A percentile compares a stretch with the other conserved stretches of the same genome.
phyloP scores from a whole-genome alignment of 805 yeast species.

The Cyberlindnera japonica region DNA sequence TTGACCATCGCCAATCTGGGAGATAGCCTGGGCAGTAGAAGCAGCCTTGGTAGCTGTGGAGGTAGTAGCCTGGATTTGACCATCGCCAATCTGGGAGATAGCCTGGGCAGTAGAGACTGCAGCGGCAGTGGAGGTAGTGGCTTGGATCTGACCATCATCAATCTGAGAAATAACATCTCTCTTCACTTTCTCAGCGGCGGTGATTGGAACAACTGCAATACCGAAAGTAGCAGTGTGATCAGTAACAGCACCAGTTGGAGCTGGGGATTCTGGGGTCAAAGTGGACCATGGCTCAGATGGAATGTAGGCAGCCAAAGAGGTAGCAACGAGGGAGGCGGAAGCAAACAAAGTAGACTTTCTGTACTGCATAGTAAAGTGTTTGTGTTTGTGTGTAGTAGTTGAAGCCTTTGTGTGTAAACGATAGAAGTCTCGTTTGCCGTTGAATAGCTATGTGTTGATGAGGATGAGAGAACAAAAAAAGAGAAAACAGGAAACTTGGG shows the following conservation, averaged over 20 bases:
- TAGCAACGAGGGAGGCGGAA: slow-evolving; percentile 43
- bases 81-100: slow-evolving; percentile 43
- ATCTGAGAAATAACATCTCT: slow-evolving; percentile 50
- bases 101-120: slow-evolving; percentile 30
- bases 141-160: slow-evolving; percentile 61
- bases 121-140: slow-evolving; percentile 37
- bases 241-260: slow-evolving; percentile 36
- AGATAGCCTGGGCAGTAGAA: slow-evolving; percentile 30
- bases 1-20: slow-evolving; percentile 45
- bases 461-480: neutral
- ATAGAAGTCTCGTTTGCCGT: neutral
- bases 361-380: too few species aligned
- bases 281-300: slow-evolving; percentile 52
- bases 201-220: slow-evolving; percentile 37
- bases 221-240: slow-evolving; percentile 38
- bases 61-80: slow-evolving; percentile 34
- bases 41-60: too few species aligned
- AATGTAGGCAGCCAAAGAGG: slow-evolving; percentile 57
- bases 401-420: too few species aligned
- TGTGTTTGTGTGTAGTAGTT: slow-evolving; percentile 9
- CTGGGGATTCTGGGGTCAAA: slow-evolving; percentile 37
- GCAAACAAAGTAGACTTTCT: slow-evolving; percentile 33
- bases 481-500: neutral
- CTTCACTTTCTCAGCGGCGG: slow-evolving; percentile 32
- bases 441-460: neutral